Conservation (phyloP, 164 flowering plant species). For the Stephania japonica region DNA sequence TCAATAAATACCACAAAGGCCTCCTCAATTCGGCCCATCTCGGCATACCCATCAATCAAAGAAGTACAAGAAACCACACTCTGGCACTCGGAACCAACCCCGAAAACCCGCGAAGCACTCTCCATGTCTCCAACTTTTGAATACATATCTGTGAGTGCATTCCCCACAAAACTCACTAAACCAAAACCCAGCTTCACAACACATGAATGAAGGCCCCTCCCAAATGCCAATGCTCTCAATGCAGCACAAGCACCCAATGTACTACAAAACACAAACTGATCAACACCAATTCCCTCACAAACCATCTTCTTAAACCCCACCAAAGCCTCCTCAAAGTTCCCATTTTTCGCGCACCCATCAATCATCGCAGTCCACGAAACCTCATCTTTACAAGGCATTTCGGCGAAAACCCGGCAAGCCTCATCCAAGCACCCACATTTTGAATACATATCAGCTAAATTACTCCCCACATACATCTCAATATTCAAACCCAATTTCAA, state of each 20-base stretch:
- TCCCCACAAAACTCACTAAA: constrained; percentile 28
- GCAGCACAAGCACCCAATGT: constrained; percentile 39
- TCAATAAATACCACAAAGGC: constrained; percentile 32
- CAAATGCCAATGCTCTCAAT: constrained; percentile 21
- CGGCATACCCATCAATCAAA: constrained; percentile 46
- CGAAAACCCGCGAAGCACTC: constrained; percentile 37
- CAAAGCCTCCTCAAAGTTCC: constrained; percentile 36
- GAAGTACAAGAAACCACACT: constrained; percentile 49
- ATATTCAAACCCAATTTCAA: constrained; percentile 31
- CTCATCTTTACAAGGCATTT: constrained; percentile 43
- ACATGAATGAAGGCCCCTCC: constrained; percentile 37
- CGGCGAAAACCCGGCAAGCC: constrained; percentile 42
- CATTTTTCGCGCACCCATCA: constrained; percentile 48
- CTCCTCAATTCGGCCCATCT: constrained; percentile 27
- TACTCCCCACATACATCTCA: constrained; percentile 49
- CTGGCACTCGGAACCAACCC: constrained; percentile 16
- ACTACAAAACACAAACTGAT: constrained; percentile 37
- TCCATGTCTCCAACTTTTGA: constrained; percentile 39
- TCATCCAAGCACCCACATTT: constrained; percentile 35
- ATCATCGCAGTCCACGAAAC: constrained; percentile 57
- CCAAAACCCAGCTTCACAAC: constrained; percentile 39
- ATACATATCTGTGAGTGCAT: constrained; percentile 51
- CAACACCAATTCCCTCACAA: constrained; percentile 24
- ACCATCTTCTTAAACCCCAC: constrained; percentile 35
- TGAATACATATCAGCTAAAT: constrained; percentile 44